These are phyloP conservation scores for Termitomyces sp. DNA, from an alignment of 768 basidiomycete genomes.

Conservation along the genomic window DNA sequence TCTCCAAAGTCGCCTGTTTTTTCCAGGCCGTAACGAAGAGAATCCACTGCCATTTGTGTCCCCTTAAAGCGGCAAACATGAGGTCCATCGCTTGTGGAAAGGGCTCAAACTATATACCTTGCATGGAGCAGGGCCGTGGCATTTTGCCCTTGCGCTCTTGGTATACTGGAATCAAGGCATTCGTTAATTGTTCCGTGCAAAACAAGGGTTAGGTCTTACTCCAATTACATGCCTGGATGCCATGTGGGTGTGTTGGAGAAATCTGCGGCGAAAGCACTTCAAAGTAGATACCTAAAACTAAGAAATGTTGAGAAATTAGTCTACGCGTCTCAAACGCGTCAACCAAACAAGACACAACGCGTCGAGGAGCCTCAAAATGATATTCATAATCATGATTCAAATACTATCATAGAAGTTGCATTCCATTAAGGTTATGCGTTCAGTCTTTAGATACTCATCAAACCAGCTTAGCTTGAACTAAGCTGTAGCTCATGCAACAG, in stretches of 20 bases:
- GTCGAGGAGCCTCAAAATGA: conserved; percentile 4
- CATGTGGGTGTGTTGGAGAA: not conserved
- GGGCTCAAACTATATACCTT: conserved; percentile 22
- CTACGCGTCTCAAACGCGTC: conserved; percentile 12
- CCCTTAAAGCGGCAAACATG: conserved; percentile 25
- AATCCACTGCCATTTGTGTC: conserved; percentile 44
- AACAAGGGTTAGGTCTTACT: conserved; percentile 4
- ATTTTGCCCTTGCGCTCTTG: conserved; percentile 63
- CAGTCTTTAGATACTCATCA: not conserved
- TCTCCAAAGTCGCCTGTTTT: conserved; percentile 45
- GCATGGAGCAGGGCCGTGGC: conserved; percentile 60
- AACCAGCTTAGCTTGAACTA: not conserved
- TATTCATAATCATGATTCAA: no score
- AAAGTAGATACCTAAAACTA: not conserved
- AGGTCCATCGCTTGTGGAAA: not conserved
- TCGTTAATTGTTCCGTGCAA: not conserved
- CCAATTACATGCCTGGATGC: conserved; percentile 14
- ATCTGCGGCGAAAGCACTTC: not conserved
- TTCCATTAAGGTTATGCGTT: not conserved
- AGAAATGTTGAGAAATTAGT: not conserved
- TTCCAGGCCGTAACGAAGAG: conserved; percentile 60
- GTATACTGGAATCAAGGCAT: conserved; percentile 47
- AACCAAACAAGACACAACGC: conserved; percentile 33
- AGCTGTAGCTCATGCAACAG: not conserved
- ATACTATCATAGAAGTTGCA: no score